Percentiles rank a stretch among this genome's conserved stretches.
Evolutionary conservation across 768 basidiomycete genomes (phyloP).

Genomic region (Kwoniella mangroviensis): DNA sequence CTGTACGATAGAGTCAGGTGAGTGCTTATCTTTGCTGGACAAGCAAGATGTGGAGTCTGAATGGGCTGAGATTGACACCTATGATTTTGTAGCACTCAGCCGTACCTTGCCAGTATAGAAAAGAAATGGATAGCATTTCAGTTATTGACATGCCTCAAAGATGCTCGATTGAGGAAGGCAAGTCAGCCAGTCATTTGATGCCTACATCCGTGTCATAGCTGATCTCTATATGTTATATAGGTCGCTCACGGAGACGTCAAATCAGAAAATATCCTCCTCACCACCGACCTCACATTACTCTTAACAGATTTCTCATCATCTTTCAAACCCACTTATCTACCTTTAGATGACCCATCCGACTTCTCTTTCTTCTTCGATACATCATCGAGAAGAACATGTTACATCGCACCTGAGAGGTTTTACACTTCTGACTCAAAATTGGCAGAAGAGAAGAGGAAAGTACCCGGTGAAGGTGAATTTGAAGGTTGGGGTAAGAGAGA

Average conservation of each 20-base stretch:
- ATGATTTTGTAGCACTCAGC: slow-evolving; percentile 74
- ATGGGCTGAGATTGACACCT: background rate
- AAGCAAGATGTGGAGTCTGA: background rate
- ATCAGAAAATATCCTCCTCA: slow-evolving; percentile 93
- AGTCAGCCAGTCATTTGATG: slow-evolving; percentile 17
- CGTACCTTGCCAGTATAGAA: slow-evolving; percentile 86
- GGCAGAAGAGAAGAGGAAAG: slow-evolving; percentile 67
- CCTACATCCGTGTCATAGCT: background rate
- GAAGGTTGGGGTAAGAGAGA: slow-evolving; percentile 67
- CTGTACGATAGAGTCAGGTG: slow-evolving; percentile 97
- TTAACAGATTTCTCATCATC: slow-evolving; percentile 88
- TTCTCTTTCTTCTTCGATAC: slow-evolving; percentile 99
- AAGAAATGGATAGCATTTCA: slow-evolving; percentile 99
- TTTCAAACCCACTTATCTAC: slow-evolving; percentile 93
- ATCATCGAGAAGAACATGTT: slow-evolving; percentile 89
- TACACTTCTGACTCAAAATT: slow-evolving; percentile 78
- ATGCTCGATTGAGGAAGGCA: slow-evolving; percentile 73
- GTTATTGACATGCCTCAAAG: slow-evolving; percentile 79
- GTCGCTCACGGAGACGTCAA: slow-evolving; percentile 98
- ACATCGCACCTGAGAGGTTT: slow-evolving; percentile 94
- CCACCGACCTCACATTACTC: slow-evolving; percentile 94
- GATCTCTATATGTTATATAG: slow-evolving; percentile 52
- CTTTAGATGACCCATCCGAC: slow-evolving; percentile 93
- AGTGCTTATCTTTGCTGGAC: slow-evolving; percentile 36
- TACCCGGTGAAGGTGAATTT: slow-evolving; percentile 59